A percentile compares a stretch with the other conserved stretches of the same genome.
Conservation (phyloP, 805 yeast genomes). For the Candida adriatica region DNA sequence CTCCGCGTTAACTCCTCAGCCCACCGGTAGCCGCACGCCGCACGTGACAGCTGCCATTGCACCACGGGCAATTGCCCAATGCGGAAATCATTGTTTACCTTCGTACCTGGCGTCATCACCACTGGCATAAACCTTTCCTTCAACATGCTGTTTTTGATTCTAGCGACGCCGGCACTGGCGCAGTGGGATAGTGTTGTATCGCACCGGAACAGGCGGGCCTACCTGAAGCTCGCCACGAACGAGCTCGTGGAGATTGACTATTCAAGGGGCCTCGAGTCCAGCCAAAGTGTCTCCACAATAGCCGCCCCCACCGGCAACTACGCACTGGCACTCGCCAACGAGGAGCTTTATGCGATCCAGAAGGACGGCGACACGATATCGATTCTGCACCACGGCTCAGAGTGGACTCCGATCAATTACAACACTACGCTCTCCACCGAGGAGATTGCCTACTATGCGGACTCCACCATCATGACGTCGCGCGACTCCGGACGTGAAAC, state of each 20-base stretch:
- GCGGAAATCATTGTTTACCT: too few relatives aligned
- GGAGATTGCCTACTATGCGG: constrained; percentile 10
- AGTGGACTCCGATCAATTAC: constrained; percentile 14
- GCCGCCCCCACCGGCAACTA: constrained; percentile 18
- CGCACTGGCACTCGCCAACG: constrained; percentile 19
- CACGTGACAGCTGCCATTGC: too few relatives aligned
- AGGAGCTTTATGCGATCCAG: constrained; percentile 18
- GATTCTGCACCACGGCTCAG: constrained; percentile 9
- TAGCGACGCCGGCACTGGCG: background rate
- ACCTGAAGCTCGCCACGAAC: constrained; percentile 16
- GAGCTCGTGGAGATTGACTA: constrained; percentile 15
- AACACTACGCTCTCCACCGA: constrained; percentile 11
- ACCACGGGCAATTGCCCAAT: too few relatives aligned
- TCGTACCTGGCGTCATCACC: too few relatives aligned
- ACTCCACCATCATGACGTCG: constrained; percentile 37
- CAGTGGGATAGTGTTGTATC: constrained; percentile 19
- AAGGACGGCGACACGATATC: constrained; percentile 4
- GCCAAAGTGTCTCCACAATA: constrained; percentile 4
- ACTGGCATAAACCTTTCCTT: too few relatives aligned
- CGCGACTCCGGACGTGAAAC: constrained; percentile 25
- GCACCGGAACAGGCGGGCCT: constrained; percentile 13
- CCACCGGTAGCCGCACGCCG: too few relatives aligned
- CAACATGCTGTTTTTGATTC: too few relatives aligned
- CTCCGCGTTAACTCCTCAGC: too few relatives aligned
- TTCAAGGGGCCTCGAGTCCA: constrained; percentile 1